Conservation (phyloP, 306 rosid genomes). For the Castanospermum australe region DNA sequence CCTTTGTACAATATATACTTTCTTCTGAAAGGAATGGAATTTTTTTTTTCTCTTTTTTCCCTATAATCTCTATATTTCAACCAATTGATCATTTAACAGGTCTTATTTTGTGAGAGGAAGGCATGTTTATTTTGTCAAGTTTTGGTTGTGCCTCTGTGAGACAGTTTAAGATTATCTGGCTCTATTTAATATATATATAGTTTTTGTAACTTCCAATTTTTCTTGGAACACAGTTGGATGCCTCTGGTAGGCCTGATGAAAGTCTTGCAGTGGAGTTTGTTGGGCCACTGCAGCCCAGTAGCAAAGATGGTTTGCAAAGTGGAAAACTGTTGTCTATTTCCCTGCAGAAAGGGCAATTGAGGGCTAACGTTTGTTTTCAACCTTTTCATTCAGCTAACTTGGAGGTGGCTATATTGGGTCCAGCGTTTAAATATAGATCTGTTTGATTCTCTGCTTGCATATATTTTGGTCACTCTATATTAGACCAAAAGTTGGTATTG, state of each 20-base stretch:
- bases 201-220: constrained; percentile 21
- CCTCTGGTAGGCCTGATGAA: constrained; percentile 92
- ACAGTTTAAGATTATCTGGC: constrained; percentile 4
- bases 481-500: not conserved
- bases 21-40: not conserved
- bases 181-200: not conserved
- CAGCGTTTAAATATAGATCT: constrained; percentile 22
- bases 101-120: not conserved
- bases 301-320: constrained; percentile 55
- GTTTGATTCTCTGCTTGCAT: constrained; percentile 19
- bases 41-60: not conserved
- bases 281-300: constrained; percentile 69
- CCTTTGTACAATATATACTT: not conserved
- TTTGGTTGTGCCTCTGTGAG: not conserved
- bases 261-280: constrained; percentile 81
- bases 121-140: not conserved
- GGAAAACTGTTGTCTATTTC: constrained; percentile 71
- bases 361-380: constrained; percentile 71
- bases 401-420: constrained; percentile 62
- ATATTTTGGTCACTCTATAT: not conserved
- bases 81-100: not conserved
- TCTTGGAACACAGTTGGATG: constrained; percentile 71
- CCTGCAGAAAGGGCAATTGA: constrained; percentile 88
- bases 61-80: not conserved
- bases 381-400: constrained; percentile 83